phyloP scores from a whole-genome alignment of 225 moss, liverwort and hornwort species.

The Pleurozium schreberi region DNA sequence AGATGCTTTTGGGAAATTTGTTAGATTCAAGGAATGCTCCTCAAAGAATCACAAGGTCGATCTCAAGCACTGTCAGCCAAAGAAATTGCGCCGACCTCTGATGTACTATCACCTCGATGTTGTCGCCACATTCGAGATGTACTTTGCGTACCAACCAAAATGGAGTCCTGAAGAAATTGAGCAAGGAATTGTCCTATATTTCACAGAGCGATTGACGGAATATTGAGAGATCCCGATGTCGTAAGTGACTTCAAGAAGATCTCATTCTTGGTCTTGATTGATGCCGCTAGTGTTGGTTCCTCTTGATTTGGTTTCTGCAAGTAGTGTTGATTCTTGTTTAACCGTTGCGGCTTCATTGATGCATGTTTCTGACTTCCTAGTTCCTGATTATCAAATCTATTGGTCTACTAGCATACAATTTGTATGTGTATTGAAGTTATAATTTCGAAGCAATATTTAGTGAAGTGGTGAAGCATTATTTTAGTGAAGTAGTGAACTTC shows the following conservation, averaged over 20 bases:
- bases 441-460: no score
- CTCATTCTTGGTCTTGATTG: not conserved
- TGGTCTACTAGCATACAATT: no score
- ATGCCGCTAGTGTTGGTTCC: no score
- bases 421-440: no score
- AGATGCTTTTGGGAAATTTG: not conserved
- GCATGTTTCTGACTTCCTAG: no score
- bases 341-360: no score
- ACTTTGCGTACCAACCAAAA: not conserved
- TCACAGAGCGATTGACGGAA: not conserved
- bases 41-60: not conserved
- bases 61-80: not conserved
- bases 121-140: not conserved
- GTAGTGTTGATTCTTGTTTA: no score
- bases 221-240: not conserved
- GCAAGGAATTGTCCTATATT: not conserved
- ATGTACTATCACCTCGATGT: not conserved
- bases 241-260: not conserved
- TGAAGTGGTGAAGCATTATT: no score
- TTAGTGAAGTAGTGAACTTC: no score
- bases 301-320: no score
- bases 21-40: not conserved
- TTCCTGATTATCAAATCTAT: no score
- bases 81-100: rapidly evolving
- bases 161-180: not conserved